Percentiles rank a stretch among this genome's conserved stretches.
Conservation (phyloP, 345 rosid genomes). For the Hibiscus trionum region DNA sequence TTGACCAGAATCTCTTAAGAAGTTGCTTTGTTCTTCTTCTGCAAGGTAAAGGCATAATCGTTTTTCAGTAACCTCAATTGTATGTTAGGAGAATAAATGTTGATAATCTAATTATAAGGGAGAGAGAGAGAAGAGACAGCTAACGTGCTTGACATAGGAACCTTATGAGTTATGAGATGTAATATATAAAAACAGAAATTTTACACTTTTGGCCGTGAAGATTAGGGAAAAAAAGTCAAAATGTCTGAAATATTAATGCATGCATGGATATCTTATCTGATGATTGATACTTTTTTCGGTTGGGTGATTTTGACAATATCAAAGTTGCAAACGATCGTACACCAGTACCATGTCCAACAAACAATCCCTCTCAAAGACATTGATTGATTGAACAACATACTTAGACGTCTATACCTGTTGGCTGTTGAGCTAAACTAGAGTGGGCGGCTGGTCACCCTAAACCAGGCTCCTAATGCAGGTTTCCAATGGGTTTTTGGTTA, state of each 20-base stretch:
- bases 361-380: background rate
- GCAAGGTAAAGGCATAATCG: too few relatives aligned
- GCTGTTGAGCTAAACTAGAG: background rate
- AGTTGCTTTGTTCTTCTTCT: too few relatives aligned
- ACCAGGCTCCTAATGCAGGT: too few relatives aligned
- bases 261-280: background rate
- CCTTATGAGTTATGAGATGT: background rate
- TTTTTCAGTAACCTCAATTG: background rate
- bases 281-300: background rate
- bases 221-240: background rate
- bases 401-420: background rate
- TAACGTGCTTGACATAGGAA: background rate
- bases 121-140: background rate
- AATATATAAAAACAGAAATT: background rate
- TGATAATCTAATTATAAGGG: background rate
- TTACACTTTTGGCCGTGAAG: constrained; percentile 2
- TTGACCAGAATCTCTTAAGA: too few relatives aligned
- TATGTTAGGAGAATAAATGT: background rate
- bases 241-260: background rate
- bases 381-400: background rate
- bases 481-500: too few relatives aligned
- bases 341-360: background rate
- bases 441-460: too few relatives aligned
- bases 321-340: background rate
- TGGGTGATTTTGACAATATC: background rate